Base-by-base conservation (phyloP, 805 yeast genomes). In the Yamadazyma laniorum region DNA sequence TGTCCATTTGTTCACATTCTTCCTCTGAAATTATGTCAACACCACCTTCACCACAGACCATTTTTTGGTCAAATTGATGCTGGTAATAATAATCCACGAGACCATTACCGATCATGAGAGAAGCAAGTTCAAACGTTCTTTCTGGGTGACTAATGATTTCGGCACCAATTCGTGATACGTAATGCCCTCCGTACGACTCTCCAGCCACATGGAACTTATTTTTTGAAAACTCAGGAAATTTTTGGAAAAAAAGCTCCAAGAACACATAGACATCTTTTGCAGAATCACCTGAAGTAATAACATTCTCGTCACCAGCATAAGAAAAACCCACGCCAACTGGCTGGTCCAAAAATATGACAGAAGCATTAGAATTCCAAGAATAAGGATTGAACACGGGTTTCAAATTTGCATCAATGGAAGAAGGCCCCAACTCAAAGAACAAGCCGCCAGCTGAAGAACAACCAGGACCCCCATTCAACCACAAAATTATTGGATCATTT, bases 21-120 rank as follows among this genome's bases (percentile, higher is more conserved):
- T 53, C 56, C 16, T 50, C 54, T 6, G 47, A 17, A 27, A 62
- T 29, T 3, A 39, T 9, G 6, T 35, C 29, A 12, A 63, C 56
- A 3, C 67, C 69, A 32, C 66, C 68, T 46, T 61, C 61, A 18
- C 64, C 90, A 61, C 97, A 90, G 4, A 91, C 91, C 96, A 90
- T 88, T 41, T 90, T 90, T 56, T 81, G 77, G 56, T 85, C 86
- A 58, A 77, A 77, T 34, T 72, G 72, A 51, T 80, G 77, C 67
- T 88, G 96, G 28, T 73, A 70, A 37, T 80, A 64, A 1, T 91
- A 82, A 58, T 86, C 93, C 14, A 95, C 85, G 48, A 87, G 75
- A 36, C 96, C 97, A 59, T 90, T 89, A 40, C 97, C 97, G 50
- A 89, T 86, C 58, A 89, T 55, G n/a, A 89, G 79, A 4, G 95